These are phyloP conservation scores for Pilasporangium apinafurcum DNA, from an alignment of 352 stramenopile genomes.

Conservation along the genomic window DNA sequence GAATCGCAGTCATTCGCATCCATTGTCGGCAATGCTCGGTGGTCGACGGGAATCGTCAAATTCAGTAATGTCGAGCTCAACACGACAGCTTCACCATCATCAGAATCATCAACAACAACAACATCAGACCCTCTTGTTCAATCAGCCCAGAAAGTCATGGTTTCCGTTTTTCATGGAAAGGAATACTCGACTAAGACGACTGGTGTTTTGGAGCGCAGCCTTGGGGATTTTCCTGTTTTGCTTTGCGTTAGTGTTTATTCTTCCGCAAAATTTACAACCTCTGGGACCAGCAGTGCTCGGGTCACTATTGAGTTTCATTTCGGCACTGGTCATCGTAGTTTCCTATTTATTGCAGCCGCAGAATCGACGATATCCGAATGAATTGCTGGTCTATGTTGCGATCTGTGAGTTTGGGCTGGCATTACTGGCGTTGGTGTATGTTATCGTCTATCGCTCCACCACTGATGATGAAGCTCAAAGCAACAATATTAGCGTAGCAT, in stretches of 20 bases:
- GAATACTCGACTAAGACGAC: constrained; percentile 9
- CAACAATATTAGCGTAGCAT: too few relatives aligned
- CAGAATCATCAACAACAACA: constrained; percentile 5
- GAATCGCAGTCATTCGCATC: constrained; percentile 29
- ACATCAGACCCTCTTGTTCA: constrained; percentile 6
- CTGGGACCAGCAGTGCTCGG: constrained; percentile 44
- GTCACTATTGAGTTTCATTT: constrained; percentile 39
- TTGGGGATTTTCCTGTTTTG: constrained; percentile 22
- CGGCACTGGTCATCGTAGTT: constrained; percentile 37
- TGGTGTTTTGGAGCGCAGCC: constrained; percentile 24
- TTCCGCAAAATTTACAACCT: constrained; percentile 21
- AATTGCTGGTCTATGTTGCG: constrained; percentile 59
- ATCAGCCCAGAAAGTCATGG: constrained; percentile 17
- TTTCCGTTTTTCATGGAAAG: constrained; percentile 19
- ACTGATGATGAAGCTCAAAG: not conserved
- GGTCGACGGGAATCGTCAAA: constrained; percentile 13
- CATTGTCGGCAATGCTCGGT: constrained; percentile 32
- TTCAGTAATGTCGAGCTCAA: constrained; percentile 1
- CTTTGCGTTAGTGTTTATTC: constrained; percentile 39
- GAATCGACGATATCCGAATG: constrained; percentile 44
- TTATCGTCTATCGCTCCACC: constrained; percentile 33
- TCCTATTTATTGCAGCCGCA: constrained; percentile 37
- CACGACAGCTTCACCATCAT: constrained; percentile 11
- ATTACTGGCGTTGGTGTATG: constrained; percentile 30
- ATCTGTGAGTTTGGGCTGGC: constrained; percentile 53